Evolutionary conservation across 106 monocot genomes (phyloP).

Genomic region (Iris macrosiphon): DNA sequence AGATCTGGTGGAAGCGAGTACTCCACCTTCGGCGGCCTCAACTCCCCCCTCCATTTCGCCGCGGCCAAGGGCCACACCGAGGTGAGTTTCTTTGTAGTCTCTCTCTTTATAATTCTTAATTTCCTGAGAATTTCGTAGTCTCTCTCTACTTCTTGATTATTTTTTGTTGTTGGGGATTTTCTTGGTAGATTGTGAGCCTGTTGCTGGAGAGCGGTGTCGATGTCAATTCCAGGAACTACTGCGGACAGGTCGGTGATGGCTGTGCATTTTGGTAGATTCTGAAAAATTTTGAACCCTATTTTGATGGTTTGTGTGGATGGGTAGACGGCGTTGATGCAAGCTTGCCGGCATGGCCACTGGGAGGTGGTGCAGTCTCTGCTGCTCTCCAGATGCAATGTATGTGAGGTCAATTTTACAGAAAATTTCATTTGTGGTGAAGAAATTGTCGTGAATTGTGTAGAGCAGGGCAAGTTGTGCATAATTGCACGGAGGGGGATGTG

Average conservation of each 20-base stretch:
- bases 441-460: too few relatives aligned
- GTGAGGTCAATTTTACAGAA: too few relatives aligned
- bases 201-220: slow-evolving; percentile 64
- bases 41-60: slow-evolving; percentile 74
- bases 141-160: neutral
- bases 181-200: slow-evolving; percentile 35
- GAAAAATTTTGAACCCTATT: neutral
- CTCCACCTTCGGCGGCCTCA: slow-evolving; percentile 66
- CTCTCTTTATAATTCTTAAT: neutral
- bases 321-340: slow-evolving; percentile 12
- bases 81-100: slow-evolving; percentile 14
- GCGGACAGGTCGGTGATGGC: slow-evolving; percentile 42
- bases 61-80: slow-evolving; percentile 67
- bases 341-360: slow-evolving; percentile 6
- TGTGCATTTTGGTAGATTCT: neutral
- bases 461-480: too few relatives aligned
- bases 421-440: too few relatives aligned
- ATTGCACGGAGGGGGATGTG: too few relatives aligned
- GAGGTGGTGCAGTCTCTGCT: slow-evolving; percentile 7
- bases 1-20: slow-evolving; percentile 46
- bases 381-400: slow-evolving; percentile 7
- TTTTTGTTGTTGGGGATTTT: neutral
- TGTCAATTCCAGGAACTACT: slow-evolving; percentile 67
- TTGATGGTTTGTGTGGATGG: neutral
- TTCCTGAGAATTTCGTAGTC: too few relatives aligned